Evolutionary conservation across 352 stramenopile species (phyloP).

Genomic region (Phytophthora aleatoria): DNA sequence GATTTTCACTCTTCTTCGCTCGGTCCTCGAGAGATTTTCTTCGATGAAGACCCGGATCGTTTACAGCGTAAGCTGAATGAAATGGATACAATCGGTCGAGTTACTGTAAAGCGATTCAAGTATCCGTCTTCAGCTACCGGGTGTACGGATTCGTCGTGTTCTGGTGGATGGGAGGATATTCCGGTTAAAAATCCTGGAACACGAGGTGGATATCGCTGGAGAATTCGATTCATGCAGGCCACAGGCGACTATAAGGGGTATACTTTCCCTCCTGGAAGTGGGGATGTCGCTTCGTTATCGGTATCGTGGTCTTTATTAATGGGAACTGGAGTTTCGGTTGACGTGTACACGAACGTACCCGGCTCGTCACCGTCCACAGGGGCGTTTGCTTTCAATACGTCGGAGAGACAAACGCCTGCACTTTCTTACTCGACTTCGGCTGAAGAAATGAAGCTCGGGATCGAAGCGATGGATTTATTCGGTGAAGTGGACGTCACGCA

Average conservation of each 20-base stretch:
- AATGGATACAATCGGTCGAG: constrained; percentile 92
- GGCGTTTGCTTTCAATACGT: constrained; percentile 53
- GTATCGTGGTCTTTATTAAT: background rate
- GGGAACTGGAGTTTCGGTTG: constrained; percentile 53
- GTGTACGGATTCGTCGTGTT: constrained; percentile 56
- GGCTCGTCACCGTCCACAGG: constrained; percentile 57
- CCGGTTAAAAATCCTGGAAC: constrained; percentile 77
- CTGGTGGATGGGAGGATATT: constrained; percentile 91
- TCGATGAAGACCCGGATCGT: constrained; percentile 85
- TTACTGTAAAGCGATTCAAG: constrained; percentile 88
- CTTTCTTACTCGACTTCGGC: constrained; percentile 64
- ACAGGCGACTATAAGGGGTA: constrained; percentile 72
- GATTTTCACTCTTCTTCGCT: constrained; percentile 87
- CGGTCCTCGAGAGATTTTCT: constrained; percentile 77
- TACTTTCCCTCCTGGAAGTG: constrained; percentile 76
- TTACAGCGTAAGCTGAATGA: constrained; percentile 94
- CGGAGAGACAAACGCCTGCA: constrained; percentile 41
- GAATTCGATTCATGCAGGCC: constrained; percentile 71
- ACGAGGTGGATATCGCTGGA: constrained; percentile 79
- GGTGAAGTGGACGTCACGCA: constrained; percentile 70
- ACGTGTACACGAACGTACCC: constrained; percentile 53
- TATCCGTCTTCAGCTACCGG: constrained; percentile 81
- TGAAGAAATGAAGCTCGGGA: constrained; percentile 66
- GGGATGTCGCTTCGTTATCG: constrained; percentile 49
- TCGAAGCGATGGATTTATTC: constrained; percentile 77